Conservation (phyloP, 257 asterid species). For the Ehretia macrophylla region DNA sequence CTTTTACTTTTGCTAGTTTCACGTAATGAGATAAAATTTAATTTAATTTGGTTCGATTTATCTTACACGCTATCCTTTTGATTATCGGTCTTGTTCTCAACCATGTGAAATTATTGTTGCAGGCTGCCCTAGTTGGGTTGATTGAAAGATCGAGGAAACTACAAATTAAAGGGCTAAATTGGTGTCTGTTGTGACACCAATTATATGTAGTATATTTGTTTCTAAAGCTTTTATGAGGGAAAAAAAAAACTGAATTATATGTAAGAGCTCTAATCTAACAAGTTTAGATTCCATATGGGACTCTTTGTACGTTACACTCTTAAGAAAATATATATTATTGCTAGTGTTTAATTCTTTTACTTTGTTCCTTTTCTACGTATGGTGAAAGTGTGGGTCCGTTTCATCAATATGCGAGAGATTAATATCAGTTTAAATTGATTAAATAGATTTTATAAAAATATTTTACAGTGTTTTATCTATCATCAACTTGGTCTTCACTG, state of each 20-base stretch:
- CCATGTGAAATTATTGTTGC: conserved; percentile 9
- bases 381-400: background rate
- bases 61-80: too few relatives aligned
- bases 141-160: background rate
- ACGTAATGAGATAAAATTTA: too few relatives aligned
- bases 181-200: background rate
- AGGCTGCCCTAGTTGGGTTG: conserved; percentile 44
- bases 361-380: background rate
- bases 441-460: too few relatives aligned
- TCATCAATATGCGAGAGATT: too few relatives aligned
- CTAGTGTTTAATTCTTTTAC: background rate
- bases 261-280: background rate
- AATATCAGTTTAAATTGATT: too few relatives aligned
- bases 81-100: too few relatives aligned
- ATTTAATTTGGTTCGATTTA: background rate
- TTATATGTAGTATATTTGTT: too few relatives aligned
- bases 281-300: background rate
- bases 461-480: too few relatives aligned
- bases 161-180: background rate
- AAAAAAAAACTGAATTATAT: background rate
- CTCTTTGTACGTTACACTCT: background rate
- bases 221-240: too few relatives aligned
- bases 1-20: too few relatives aligned
- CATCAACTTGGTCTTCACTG: too few relatives aligned
- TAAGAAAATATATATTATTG: too few relatives aligned